These are phyloP conservation scores for Cardiospermum halicacabum DNA, from an alignment of 345 rosid species.

Conservation along the genomic window DNA sequence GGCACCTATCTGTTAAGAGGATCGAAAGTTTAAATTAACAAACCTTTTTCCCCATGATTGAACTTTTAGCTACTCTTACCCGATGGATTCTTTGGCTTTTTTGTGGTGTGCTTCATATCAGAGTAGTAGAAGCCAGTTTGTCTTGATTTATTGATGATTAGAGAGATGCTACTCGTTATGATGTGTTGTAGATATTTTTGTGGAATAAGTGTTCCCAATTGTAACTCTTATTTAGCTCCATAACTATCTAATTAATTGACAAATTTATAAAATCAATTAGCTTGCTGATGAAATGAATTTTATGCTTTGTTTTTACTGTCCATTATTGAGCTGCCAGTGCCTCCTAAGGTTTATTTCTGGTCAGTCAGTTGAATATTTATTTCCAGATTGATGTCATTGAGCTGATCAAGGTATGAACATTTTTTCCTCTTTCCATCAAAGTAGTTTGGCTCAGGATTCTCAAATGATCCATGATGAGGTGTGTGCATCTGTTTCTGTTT, in stretches of 20 bases:
- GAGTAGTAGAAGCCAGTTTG: neutral
- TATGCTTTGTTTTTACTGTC: neutral
- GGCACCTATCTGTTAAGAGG: slow-evolving; percentile 13
- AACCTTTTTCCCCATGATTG: neutral
- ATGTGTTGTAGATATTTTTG: slow-evolving; percentile 2
- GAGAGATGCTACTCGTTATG: slow-evolving; percentile 5
- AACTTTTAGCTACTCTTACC: slow-evolving; percentile 5
- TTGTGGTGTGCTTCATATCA: slow-evolving; percentile 3
- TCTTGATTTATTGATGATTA: neutral
- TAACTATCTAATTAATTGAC: neutral
- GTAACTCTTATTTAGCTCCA: neutral
- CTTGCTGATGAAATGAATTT: neutral
- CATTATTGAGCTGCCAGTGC: neutral
- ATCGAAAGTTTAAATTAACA: slow-evolving; percentile 7
- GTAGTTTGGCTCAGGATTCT: neutral
- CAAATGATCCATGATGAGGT: neutral
- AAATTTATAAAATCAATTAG: slow-evolving; percentile 4
- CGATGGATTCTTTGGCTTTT: neutral
- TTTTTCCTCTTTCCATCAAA: neutral
- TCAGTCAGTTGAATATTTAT: neutral
- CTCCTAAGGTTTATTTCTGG: neutral
- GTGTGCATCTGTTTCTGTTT: neutral
- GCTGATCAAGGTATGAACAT: neutral
- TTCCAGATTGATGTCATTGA: neutral
- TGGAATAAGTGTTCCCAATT: neutral